Evolutionary conservation across 225 moss, liverwort and hornwort genomes (phyloP).

Genomic region (Anthoceros angustus): DNA sequence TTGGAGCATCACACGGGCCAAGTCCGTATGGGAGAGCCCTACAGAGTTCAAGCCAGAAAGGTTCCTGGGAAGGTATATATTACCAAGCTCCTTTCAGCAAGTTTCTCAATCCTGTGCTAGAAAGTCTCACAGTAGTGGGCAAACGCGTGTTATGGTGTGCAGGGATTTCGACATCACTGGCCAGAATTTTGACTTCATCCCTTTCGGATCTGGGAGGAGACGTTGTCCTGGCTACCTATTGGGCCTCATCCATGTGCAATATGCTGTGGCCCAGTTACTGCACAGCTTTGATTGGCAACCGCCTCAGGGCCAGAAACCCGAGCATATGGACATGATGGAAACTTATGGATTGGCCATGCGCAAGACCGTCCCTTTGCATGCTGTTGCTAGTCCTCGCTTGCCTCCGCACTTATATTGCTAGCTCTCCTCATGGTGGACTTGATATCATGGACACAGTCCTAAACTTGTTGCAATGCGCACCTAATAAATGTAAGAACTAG

Average conservation of each 20-base stretch:
- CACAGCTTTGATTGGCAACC: background rate
- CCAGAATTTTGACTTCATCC: background rate
- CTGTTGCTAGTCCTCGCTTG: background rate
- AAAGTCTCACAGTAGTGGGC: background rate
- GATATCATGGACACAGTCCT: too few species aligned
- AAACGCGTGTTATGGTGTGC: background rate
- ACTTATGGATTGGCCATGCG: background rate
- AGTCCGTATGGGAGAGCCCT: background rate
- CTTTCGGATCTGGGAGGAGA: background rate
- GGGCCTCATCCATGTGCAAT: background rate
- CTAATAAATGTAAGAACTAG: too few species aligned
- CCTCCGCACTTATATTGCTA: background rate
- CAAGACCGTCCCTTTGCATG: background rate
- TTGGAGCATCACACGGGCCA: background rate
- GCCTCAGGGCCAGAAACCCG: background rate
- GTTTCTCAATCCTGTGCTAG: background rate
- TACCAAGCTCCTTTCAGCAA: background rate
- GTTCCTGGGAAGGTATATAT: background rate
- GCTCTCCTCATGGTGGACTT: too few species aligned
- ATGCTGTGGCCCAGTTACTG: background rate
- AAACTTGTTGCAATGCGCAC: too few species aligned
- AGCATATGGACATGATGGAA: background rate
- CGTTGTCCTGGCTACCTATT: background rate
- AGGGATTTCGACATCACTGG: background rate
- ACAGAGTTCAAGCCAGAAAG: background rate